Evolutionary conservation across 1,284 basidiomycete genomes (phyloP).

Genomic region (Moesziomyces sp.): DNA sequence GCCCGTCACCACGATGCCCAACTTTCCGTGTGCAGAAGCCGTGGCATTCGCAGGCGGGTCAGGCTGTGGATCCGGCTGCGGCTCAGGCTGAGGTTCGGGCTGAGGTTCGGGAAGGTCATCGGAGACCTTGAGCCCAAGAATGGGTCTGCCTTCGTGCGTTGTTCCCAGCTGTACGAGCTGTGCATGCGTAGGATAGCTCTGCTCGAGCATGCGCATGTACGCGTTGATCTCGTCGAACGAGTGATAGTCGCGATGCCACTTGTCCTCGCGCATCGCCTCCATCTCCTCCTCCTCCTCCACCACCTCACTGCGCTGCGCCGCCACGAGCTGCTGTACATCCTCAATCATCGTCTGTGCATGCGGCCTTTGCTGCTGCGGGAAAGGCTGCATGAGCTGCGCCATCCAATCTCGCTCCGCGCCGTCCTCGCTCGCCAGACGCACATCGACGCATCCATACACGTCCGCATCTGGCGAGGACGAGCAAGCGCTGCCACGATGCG

Average conservation of each 20-base stretch:
- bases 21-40: not conserved
- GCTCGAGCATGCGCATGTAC: conserved; percentile 18
- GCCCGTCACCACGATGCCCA: conserved; percentile 38
- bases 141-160: conserved; percentile 40
- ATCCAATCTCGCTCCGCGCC: conserved; percentile 2
- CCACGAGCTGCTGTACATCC: conserved; percentile 15
- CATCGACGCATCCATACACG: conserved; percentile 32
- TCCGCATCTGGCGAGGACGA: not conserved
- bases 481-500: conserved; percentile 19
- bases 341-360: conserved; percentile 11
- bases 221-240: conserved; percentile 30
- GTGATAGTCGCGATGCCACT: conserved; percentile 36
- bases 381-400: conserved; percentile 3
- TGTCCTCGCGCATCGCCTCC: not conserved
- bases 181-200: conserved; percentile 23
- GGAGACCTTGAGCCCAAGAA: conserved; percentile 26
- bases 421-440: conserved; percentile 14
- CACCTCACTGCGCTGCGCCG: not conserved
- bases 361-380: not conserved
- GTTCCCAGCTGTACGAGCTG: conserved; percentile 24
- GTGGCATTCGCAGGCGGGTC: conserved; percentile 11
- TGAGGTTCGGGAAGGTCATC: conserved; percentile 5
- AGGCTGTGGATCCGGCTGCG: conserved; percentile 11
- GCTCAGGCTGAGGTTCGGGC: conserved; percentile 4
- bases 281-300: not conserved